Conservation (phyloP, 352 stramenopile species). For the Phytophthora pinifolia region DNA sequence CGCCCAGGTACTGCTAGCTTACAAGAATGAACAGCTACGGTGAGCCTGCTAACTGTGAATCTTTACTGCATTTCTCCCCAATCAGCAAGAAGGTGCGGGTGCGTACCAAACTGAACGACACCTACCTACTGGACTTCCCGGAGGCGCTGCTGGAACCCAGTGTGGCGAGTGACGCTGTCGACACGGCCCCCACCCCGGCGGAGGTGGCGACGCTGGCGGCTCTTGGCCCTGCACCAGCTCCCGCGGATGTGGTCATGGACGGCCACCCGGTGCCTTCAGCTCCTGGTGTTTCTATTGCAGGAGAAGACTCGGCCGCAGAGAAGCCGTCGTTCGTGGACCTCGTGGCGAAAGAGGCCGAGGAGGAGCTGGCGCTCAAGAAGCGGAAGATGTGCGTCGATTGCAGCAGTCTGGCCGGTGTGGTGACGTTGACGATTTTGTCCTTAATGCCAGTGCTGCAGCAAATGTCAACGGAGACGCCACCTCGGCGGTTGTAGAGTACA, state of each 20-base stretch:
- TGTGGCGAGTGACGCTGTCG: slow-evolving; percentile 5
- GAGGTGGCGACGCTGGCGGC: slow-evolving; percentile 1
- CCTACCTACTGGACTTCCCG: slow-evolving; percentile 54
- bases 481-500: slow-evolving; percentile 62
- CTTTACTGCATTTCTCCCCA: slow-evolving; percentile 2
- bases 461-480: slow-evolving; percentile 24
- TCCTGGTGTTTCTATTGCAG: slow-evolving; percentile 22
- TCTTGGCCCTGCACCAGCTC: slow-evolving; percentile 4
- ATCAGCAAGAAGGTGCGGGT: slow-evolving; percentile 75
- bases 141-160: slow-evolving; percentile 52
- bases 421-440: slow-evolving; percentile 3
- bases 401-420: background rate
- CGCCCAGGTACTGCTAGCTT: slow-evolving; percentile 44
- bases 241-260: slow-evolving; percentile 11
- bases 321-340: slow-evolving; percentile 49
- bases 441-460: slow-evolving; percentile 19
- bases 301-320: slow-evolving; percentile 14
- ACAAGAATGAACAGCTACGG: slow-evolving; percentile 1
- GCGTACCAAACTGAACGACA: slow-evolving; percentile 59
- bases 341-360: slow-evolving; percentile 57
- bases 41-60: slow-evolving; percentile 1
- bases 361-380: slow-evolving; percentile 45
- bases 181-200: slow-evolving; percentile 8
- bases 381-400: slow-evolving; percentile 43
- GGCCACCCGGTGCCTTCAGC: slow-evolving; percentile 20